Evolutionary conservation across 768 basidiomycete genomes (phyloP).

Genomic region (Pisolithus sp.): DNA sequence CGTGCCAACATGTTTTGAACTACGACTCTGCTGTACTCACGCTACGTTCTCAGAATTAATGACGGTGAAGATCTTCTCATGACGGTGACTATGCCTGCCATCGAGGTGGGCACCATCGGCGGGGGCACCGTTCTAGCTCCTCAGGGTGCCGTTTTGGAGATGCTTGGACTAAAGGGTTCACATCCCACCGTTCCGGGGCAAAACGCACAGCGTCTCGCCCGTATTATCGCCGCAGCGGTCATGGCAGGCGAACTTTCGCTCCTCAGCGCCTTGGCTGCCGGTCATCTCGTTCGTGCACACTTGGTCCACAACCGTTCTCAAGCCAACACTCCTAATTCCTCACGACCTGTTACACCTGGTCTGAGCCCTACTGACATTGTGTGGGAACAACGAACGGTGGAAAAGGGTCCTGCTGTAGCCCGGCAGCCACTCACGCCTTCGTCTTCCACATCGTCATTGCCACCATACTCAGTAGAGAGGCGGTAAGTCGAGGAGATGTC

Average conservation of each 20-base stretch:
- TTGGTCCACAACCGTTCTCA: constrained; percentile 87
- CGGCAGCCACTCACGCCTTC: constrained; percentile 25
- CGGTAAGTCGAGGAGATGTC: constrained; percentile 2
- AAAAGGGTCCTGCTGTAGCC: constrained; percentile 4
- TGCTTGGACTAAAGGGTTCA: constrained; percentile 90
- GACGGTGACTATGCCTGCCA: constrained; percentile 96
- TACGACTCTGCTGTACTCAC: constrained; percentile 1
- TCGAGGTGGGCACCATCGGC: constrained; percentile 97
- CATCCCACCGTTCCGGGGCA: constrained; percentile 81
- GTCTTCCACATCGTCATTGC: constrained; percentile 35
- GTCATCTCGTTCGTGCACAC: constrained; percentile 90
- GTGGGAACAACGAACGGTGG: constrained; percentile 20
- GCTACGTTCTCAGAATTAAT: constrained; percentile 56
- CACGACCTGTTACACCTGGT: constrained; percentile 58
- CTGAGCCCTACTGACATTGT: constrained; percentile 11
- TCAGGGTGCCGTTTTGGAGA: constrained; percentile 83
- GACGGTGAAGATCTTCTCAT: constrained; percentile 86
- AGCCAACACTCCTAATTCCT: constrained; percentile 67
- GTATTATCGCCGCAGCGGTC: constrained; percentile 85
- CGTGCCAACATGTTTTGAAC: constrained; percentile 27
- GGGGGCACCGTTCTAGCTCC: constrained; percentile 92
- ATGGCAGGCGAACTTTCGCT: constrained; percentile 97
- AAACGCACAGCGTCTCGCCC: constrained; percentile 85
- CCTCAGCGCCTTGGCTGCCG: constrained; percentile 88
- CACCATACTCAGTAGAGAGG: constrained; percentile 35